These are phyloP conservation scores for Pichia thaimueangensis DNA, from an alignment of 805 yeast species.

Conservation along the genomic window DNA sequence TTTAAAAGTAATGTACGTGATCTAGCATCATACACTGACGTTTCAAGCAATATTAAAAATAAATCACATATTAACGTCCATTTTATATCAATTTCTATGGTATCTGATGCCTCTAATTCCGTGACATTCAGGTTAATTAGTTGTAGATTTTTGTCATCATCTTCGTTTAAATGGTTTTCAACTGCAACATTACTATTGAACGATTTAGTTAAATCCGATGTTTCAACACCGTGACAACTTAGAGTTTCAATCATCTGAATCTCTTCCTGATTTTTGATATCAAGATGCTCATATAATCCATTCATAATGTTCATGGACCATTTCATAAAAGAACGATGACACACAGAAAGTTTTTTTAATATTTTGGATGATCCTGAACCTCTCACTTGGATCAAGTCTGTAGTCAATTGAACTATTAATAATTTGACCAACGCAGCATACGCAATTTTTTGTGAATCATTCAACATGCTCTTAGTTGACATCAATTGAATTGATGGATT, in stretches of 20 bases:
- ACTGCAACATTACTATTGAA: conserved; percentile 36
- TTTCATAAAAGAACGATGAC: conserved; percentile 73
- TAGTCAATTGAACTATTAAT: conserved; percentile 72
- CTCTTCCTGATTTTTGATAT: conserved; percentile 62
- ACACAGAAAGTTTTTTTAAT: conserved; percentile 52
- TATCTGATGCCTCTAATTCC: conserved; percentile 21
- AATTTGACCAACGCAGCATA: conserved; percentile 82
- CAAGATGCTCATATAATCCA: conserved; percentile 74
- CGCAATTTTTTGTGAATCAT: conserved; percentile 83
- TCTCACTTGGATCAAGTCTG: conserved; percentile 59
- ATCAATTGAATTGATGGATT: conserved; percentile 61
- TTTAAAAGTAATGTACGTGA: conserved; percentile 71
- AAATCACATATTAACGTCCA: conserved; percentile 95
- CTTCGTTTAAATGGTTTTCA: conserved; percentile 40
- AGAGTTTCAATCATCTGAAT: conserved; percentile 80
- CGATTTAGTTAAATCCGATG: conserved; percentile 64
- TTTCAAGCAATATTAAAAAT: conserved; percentile 71
- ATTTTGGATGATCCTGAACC: conserved; percentile 47
- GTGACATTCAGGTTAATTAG: conserved; percentile 23
- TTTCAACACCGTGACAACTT: conserved; percentile 75
- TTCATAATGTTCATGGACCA: conserved; percentile 77
- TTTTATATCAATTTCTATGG: conserved; percentile 63
- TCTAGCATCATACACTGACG: conserved; percentile 83
- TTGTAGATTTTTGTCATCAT: conserved; percentile 12
- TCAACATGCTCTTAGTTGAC: conserved; percentile 72